These are phyloP conservation scores for Lentinula edodes DNA, from an alignment of 768 basidiomycete genomes.

Conservation along the genomic window DNA sequence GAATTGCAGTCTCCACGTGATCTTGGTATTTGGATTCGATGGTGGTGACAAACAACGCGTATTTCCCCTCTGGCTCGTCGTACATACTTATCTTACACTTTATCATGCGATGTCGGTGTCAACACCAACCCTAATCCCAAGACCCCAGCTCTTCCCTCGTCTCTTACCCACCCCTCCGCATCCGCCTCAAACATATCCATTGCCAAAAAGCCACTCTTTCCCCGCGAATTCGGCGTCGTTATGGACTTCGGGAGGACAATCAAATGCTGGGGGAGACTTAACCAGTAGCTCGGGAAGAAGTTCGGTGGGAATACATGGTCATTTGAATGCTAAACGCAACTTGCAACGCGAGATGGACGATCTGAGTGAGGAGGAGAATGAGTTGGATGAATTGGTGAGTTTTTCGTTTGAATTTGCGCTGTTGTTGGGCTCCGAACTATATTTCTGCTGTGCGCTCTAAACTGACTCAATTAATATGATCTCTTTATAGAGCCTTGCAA, in stretches of 20 bases:
- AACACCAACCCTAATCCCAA: conserved; percentile 71
- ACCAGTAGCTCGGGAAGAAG: neutral
- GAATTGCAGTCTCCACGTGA: neutral
- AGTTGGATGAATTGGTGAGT: conserved; percentile 71
- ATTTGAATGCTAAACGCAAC: conserved; percentile 61
- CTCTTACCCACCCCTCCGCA: conserved; percentile 45
- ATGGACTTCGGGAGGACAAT: neutral
- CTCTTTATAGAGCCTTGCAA: conserved; percentile 41
- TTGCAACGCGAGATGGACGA: conserved; percentile 76
- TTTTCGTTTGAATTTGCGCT: neutral
- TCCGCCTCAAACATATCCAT: conserved; percentile 59
- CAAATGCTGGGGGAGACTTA: neutral
- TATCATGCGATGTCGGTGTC: conserved; percentile 24
- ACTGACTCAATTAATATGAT: neutral
- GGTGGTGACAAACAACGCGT: neutral
- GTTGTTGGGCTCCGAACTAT: no score
- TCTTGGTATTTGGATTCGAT: neutral
- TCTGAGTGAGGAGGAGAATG: conserved; percentile 77
- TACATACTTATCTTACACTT: neutral
- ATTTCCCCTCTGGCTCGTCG: neutral
- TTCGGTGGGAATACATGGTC: conserved; percentile 44
- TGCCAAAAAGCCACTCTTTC: conserved; percentile 37
- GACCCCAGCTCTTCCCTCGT: conserved; percentile 54
- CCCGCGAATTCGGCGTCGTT: conserved; percentile 16
- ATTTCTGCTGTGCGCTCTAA: no score